Evolutionary conservation across 768 basidiomycete genomes (phyloP).

Genomic region (Kwoniella sp.): DNA sequence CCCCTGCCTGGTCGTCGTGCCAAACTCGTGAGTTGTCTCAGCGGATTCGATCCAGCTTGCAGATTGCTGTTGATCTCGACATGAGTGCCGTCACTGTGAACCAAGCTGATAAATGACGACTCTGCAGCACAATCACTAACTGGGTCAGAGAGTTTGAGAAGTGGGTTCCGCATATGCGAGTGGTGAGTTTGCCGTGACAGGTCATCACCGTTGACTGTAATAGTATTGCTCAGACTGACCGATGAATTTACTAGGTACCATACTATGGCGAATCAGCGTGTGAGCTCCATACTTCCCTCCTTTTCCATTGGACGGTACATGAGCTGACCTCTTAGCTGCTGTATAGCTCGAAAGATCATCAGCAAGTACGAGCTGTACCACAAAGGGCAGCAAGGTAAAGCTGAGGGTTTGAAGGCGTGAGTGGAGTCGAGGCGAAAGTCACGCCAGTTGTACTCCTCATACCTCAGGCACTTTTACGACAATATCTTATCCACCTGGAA

Average conservation of each 20-base stretch:
- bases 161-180: conserved; percentile 63
- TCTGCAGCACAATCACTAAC: conserved; percentile 68
- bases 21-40: conserved; percentile 66
- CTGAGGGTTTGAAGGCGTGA: conserved; percentile 55
- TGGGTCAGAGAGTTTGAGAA: conserved; percentile 94
- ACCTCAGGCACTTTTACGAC: too few relatives aligned
- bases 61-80: too few relatives aligned
- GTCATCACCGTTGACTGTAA: too few relatives aligned
- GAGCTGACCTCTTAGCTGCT: too few relatives aligned
- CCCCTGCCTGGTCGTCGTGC: conserved; percentile 88
- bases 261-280: conserved; percentile 74
- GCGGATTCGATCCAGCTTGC: background rate
- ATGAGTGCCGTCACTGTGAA: too few relatives aligned
- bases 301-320: too few relatives aligned
- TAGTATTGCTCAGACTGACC: background rate
- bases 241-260: conserved; percentile 58
- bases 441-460: too few relatives aligned
- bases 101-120: conserved; percentile 3
- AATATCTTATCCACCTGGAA: too few relatives aligned
- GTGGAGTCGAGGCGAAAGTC: too few relatives aligned
- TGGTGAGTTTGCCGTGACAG: conserved; percentile 54
- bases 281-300: too few relatives aligned
- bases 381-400: conserved; percentile 48
- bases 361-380: conserved; percentile 80
- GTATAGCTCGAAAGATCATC: conserved; percentile 75